Conservation (phyloP, 352 stramenopile genomes). For the Phytopythium ostracodes region DNA sequence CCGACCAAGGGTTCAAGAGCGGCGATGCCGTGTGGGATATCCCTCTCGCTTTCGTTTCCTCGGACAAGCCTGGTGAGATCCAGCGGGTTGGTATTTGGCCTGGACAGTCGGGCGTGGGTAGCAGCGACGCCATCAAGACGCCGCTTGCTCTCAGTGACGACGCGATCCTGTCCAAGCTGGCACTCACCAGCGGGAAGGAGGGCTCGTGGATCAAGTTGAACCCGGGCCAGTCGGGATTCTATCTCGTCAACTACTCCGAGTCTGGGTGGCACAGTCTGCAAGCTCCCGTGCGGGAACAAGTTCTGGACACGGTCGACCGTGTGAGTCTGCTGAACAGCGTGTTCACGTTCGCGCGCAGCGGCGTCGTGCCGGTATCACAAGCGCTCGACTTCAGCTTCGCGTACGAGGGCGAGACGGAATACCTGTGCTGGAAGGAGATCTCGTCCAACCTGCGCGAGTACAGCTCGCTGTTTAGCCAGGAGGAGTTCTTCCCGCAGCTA, state of each 20-base stretch:
- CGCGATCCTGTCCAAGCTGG: slow-evolving; percentile 5
- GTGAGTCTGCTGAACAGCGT: slow-evolving; percentile 92
- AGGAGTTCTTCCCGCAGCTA: slow-evolving; percentile 54
- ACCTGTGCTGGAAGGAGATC: slow-evolving; percentile 79
- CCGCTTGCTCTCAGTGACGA: slow-evolving; percentile 21
- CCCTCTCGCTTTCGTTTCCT: slow-evolving; percentile 69
- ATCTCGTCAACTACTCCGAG: slow-evolving; percentile 91
- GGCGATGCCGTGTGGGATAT: slow-evolving; percentile 67
- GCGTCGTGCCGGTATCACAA: slow-evolving; percentile 42
- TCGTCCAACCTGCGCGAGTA: slow-evolving; percentile 62
- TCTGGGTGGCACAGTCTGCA: slow-evolving; percentile 84
- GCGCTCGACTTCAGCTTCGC: slow-evolving; percentile 66
- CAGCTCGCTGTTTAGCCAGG: slow-evolving; percentile 51
- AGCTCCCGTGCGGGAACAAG: slow-evolving; percentile 45
- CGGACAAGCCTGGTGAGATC: slow-evolving; percentile 37
- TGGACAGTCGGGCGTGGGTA: slow-evolving; percentile 19
- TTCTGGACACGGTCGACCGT: slow-evolving; percentile 82
- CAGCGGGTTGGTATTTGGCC: slow-evolving; percentile 64
- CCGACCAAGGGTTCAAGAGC: slow-evolving; percentile 77
- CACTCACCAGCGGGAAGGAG: slow-evolving; percentile 8
- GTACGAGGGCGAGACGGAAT: slow-evolving; percentile 56
- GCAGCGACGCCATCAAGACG: slow-evolving; percentile 41
- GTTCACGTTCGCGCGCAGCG: slow-evolving; percentile 88
- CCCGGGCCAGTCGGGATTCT: slow-evolving; percentile 92
- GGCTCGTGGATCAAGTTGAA: slow-evolving; percentile 95